Percentiles rank a stretch among this genome's conserved stretches.
phyloP scores from a whole-genome alignment of 2,329 filamentous ascomycete species.

The Neonectria sp. region DNA sequence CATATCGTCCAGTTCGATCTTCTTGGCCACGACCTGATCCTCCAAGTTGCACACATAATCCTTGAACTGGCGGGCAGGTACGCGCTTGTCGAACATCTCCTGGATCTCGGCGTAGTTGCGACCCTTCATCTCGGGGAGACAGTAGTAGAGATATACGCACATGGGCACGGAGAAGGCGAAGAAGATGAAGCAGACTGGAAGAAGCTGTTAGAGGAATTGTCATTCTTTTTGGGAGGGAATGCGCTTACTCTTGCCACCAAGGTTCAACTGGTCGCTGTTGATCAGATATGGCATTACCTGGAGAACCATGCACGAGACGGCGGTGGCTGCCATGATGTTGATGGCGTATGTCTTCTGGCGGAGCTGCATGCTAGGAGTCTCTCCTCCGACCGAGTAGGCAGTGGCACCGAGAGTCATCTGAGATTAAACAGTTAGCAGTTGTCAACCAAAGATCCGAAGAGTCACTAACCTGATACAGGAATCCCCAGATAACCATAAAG shows the following conservation, averaged over 20 bases:
- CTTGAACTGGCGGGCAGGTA: constrained; percentile 33
- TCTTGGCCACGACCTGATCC: constrained; percentile 26
- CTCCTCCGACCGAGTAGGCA: constrained; percentile 49
- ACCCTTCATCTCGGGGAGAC: constrained; percentile 54
- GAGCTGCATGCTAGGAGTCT: constrained; percentile 47
- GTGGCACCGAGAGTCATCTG: constrained; percentile 46
- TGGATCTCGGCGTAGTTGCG: constrained; percentile 39
- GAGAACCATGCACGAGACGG: constrained; percentile 48
- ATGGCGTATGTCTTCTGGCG: constrained; percentile 52
- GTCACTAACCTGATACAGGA: constrained; percentile 43
- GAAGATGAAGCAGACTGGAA: constrained; percentile 50
- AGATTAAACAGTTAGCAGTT: neutral
- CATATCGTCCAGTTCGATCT: constrained; percentile 29
- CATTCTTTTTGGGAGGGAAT: too few relatives aligned
- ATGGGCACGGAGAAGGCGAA: constrained; percentile 49
- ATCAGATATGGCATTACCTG: constrained; percentile 51
- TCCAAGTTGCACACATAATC: constrained; percentile 28
- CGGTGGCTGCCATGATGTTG: constrained; percentile 51
- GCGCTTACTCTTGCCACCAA: constrained; percentile 47
- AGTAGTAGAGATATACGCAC: constrained; percentile 53
- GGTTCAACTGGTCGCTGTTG: constrained; percentile 45
- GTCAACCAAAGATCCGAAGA: neutral
- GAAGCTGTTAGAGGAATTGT: neutral
- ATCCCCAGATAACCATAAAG: constrained; percentile 48
- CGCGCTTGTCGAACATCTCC: constrained; percentile 34